Percentiles rank a stretch among this genome's conserved stretches.
Evolutionary conservation across 1,139 yeast genomes (phyloP).

Genomic region (Geotrichum klebahnii): DNA sequence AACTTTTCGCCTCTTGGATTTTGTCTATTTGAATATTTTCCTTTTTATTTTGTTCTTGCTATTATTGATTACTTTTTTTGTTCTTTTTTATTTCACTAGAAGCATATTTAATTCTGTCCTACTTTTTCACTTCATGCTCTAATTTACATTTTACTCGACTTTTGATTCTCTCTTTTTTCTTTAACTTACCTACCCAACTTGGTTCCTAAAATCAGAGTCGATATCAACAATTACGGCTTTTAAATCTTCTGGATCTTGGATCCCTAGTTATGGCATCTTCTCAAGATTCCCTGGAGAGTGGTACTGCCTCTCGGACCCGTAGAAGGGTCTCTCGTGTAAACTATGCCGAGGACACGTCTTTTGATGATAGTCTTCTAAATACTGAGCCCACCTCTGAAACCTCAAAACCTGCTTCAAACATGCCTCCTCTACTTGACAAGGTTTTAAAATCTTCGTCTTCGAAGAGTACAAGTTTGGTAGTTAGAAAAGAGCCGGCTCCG

Average conservation of each 20-base stretch:
- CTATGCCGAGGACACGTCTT: constrained; percentile 31
- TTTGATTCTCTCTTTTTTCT: neutral
- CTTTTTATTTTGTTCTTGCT: no score
- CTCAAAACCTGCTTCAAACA: neutral
- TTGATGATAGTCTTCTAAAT: constrained; percentile 9
- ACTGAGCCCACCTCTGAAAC: neutral
- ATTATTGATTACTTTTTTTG: no score
- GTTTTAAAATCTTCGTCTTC: constrained; percentile 2
- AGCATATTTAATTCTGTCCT: no score
- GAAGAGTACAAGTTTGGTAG: neutral
- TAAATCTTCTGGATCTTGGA: neutral
- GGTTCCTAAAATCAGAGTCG: neutral
- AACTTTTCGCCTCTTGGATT: no score
- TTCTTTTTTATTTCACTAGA: no score
- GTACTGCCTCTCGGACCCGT: constrained; percentile 25
- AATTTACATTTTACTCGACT: no score
- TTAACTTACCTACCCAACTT: neutral
- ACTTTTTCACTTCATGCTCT: no score
- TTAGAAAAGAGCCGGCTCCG: neutral
- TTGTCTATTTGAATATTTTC: no score
- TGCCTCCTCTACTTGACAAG: neutral
- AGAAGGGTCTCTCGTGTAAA: constrained; percentile 33
- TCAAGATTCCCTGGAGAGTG: constrained; percentile 4
- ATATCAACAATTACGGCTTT: neutral
- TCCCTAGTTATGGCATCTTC: constrained; percentile 4